A percentile compares a stretch with the other conserved stretches of the same genome.
These are phyloP conservation scores for Penicillium nordicum DNA, from an alignment of 2,329 filamentous ascomycete genomes.

Conservation along the genomic window DNA sequence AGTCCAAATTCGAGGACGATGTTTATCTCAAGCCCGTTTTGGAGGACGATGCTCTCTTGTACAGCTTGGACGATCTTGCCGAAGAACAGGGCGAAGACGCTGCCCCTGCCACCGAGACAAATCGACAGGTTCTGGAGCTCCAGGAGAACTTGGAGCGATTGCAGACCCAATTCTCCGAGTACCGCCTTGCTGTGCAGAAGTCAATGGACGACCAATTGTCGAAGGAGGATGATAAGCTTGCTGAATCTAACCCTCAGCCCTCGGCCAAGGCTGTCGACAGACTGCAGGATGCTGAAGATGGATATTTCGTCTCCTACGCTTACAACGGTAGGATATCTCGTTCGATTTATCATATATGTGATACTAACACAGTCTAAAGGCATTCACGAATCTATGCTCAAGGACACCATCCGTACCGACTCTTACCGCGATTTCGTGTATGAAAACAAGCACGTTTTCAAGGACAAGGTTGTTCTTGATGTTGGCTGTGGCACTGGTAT, in stretches of 20 bases:
- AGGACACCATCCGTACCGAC: slow-evolving; percentile 82
- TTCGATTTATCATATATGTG: not conserved
- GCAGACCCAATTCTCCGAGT: slow-evolving; percentile 61
- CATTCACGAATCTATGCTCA: slow-evolving; percentile 95
- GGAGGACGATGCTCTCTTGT: slow-evolving; percentile 84
- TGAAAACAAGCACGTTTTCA: slow-evolving; percentile 81
- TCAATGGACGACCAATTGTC: slow-evolving; percentile 65
- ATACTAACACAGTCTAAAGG: slow-evolving; percentile 48
- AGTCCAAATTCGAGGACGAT: slow-evolving; percentile 68
- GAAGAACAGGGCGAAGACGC: slow-evolving; percentile 35
- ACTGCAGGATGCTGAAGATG: slow-evolving; percentile 53
- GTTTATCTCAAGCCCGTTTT: slow-evolving; percentile 78
- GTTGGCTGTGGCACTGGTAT: slow-evolving; percentile 86
- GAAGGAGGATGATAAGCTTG: slow-evolving; percentile 49
- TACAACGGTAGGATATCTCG: slow-evolving; percentile 57
- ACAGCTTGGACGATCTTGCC: slow-evolving; percentile 76
- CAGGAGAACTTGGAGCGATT: slow-evolving; percentile 60
- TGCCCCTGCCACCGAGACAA: slow-evolving; percentile 35
- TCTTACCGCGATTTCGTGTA: slow-evolving; percentile 95
- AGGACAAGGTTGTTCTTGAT: slow-evolving; percentile 81
- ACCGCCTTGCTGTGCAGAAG: slow-evolving; percentile 62
- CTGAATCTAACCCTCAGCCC: slow-evolving; percentile 20
- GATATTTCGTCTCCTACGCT: slow-evolving; percentile 64
- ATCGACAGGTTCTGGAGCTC: slow-evolving; percentile 55
- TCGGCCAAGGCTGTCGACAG: slow-evolving; percentile 30